Base-by-base conservation (phyloP, 805 yeast species). In the Nakazawaea sp. region DNA sequence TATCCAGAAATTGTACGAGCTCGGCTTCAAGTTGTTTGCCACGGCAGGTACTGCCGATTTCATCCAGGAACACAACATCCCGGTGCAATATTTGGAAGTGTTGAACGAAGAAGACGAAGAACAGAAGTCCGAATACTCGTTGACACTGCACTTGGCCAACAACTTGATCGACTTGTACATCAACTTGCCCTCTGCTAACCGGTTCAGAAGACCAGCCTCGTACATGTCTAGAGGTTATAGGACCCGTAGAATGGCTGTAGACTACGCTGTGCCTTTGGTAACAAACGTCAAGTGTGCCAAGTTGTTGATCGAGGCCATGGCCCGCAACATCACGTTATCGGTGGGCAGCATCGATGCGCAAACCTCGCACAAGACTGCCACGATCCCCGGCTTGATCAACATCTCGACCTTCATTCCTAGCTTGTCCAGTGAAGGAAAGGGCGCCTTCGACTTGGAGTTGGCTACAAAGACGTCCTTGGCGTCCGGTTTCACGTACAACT, bases 231-330 rank as follows among this genome's bases (percentile, higher is more conserved):
- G 85, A 68, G 99, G 99, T 60, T 92, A 92, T 73, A 80, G 77
- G 62, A 86, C 97, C 32, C 94, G 99, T 74, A 92, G 99, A 72
- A 85, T 92, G 97, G 98, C 99, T 49, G 97, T 92, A 48, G 99
- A 92, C 65, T 94, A 85, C 61, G 89, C 97, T 36, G 88, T 92
- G 57, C 99, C 99, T 35, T 72, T 92, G 59, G 96, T 92, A 35
- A 92, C 99, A 47, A 92, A 92, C 57, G 97, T 92, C 49, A 92
- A 92, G 66, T 81, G 89, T 70, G 99, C 99, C 45, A 92, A 92
- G 66, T 70, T 92, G 48, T 71, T 92, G 62, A 80, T 92, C 48
- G 97, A 92, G 67, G 97, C 99, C n/a, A 61, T 88, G 47, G 72
- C 90, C 27, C 72, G 92, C 67, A 66, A 78, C 53, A 64, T 69